These are phyloP conservation scores for Prunus persica DNA, from an alignment of 306 rosid species.

Conservation along the genomic window Prunus_persica_NCBIv2 NC_034014.1:23260501-23261000, in stretches of 20 bases:
- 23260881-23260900: constrained; percentile 12
- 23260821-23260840: constrained; percentile 1
- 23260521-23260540: background rate
- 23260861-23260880: constrained; percentile 31
- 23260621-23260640: constrained; percentile 65
- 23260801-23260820: background rate
- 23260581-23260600: constrained; percentile 28
- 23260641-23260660: constrained; percentile 17
- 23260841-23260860: background rate
- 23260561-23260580: background rate
- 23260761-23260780: constrained; percentile 43
- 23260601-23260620: constrained; percentile 26
- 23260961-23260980: background rate
- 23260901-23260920: background rate
- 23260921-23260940: background rate
- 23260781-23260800: constrained; percentile 1
- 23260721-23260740: constrained; percentile 47
- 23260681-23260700: constrained; percentile 57
- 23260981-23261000: background rate
- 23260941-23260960: no score
- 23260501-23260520: background rate
- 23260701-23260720: constrained; percentile 50
- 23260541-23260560: background rate
- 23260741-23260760: constrained; percentile 90
- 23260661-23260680: constrained; percentile 28